Evolutionary conservation across 2,329 filamentous ascomycete species (phyloP), one percentile per base, ranked within the genome.

Genomic region (Alternaria hordeiaustralica): DNA sequence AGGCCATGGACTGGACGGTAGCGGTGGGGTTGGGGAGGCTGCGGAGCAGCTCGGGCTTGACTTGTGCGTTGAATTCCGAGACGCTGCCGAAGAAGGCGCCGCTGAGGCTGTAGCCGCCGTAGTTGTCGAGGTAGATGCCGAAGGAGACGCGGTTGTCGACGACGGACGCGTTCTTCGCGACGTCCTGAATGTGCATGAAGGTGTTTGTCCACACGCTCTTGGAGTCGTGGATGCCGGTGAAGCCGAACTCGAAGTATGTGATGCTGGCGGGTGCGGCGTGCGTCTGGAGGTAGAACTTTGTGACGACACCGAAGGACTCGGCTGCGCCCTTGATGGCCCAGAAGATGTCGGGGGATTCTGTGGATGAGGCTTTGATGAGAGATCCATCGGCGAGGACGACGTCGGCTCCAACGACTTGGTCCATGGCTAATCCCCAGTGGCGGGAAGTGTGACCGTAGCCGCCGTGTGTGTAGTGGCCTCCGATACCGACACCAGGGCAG

Each of bases 401-500:
- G 49, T 79, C 78, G n/a, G 71, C 66, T 5, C 60, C 74, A 13
- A 78, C 71, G 28, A 80, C 75, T 41, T 74, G 71, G 50, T 80
- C 78, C 69, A 80, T 73, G 25, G 78, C 76, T 36, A 80, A 61
- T 58, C 78, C 78, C 72, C 75, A 79, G 53, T 73, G 71, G 43
- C 77, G 76, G 8, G 73, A 77, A n/a, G 74, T 74, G 43, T 77
- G 75, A 18, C 78, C 73, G 56, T 79, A 80, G 8, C 77, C 76
- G 28, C 78, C 78, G 56, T 80, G 78, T 0, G 76, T 79, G 60
- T 72, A 75, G 61, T 80, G 78, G 1, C 78, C 78, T 57, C 78
- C 78, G 21, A 79, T 74, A n/a, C 78, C 78, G 43, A 80, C 78
- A 36, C 77, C 84, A 4, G 85, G 84, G 65, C 85, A 87, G 1